Evolutionary conservation across 495 filamentous ascomycete genomes (phyloP).

Genomic region (Parathielavia hyrcaniae): DNA sequence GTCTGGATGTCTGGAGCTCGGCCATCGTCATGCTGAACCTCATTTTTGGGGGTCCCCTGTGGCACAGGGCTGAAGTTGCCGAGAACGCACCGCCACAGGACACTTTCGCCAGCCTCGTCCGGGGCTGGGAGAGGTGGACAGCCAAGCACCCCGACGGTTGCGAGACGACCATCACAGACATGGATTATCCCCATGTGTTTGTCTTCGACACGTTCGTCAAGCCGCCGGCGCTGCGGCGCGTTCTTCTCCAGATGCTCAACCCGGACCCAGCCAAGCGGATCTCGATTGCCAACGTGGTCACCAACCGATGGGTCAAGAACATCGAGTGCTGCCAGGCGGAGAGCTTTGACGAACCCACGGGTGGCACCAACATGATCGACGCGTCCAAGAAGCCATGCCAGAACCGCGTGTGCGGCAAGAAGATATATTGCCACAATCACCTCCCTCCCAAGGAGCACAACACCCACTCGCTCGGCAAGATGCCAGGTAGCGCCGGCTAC

Average conservation of each 20-base stretch:
- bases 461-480: constrained; percentile 40
- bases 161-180: constrained; percentile 43
- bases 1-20: constrained; percentile 72
- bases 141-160: constrained; percentile 42
- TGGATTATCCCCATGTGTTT: constrained; percentile 46
- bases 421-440: constrained; percentile 48
- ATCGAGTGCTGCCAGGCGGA: constrained; percentile 68
- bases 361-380: constrained; percentile 40
- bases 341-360: constrained; percentile 48
- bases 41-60: constrained; percentile 57
- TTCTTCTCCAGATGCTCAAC: constrained; percentile 72
- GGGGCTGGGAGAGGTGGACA: constrained; percentile 59
- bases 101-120: constrained; percentile 53
- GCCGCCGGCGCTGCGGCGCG: constrained; percentile 49
- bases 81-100: constrained; percentile 20
- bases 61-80: constrained; percentile 52
- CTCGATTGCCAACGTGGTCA: constrained; percentile 55
- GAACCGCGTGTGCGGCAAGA: constrained; percentile 34
- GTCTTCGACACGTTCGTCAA: constrained; percentile 48
- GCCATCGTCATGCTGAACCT: constrained; percentile 68
- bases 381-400: constrained; percentile 45
- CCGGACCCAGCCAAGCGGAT: constrained; percentile 61
- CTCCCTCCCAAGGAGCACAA: constrained; percentile 39
- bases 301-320: constrained; percentile 56
- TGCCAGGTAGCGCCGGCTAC: constrained; percentile 45